Percentiles rank a stretch among this genome's conserved stretches.
Conservation (phyloP, 2,329 filamentous ascomycete species). For the Teratosphaeria nubilosa region DNA sequence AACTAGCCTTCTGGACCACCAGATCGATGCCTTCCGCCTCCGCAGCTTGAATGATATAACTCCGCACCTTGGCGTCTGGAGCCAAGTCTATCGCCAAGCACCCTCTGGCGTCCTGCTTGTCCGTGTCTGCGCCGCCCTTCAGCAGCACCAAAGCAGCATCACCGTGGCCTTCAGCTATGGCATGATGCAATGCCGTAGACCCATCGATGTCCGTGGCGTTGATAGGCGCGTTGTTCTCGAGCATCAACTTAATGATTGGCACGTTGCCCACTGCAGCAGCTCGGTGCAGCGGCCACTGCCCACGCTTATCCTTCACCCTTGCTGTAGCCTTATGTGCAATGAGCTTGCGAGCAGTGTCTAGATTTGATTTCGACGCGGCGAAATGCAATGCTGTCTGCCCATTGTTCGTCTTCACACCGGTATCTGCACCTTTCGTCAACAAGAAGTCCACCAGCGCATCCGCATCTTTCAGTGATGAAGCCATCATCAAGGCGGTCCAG, state of each 20-base stretch:
- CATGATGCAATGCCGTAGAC: conserved; percentile 81
- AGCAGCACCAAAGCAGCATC: conserved; percentile 75
- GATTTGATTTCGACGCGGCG: conserved; percentile 76
- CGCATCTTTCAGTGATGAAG: conserved; percentile 61
- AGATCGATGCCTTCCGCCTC: conserved; percentile 73
- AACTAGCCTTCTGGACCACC: neutral
- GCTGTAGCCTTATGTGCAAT: conserved; percentile 66
- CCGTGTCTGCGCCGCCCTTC: conserved; percentile 72
- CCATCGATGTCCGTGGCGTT: conserved; percentile 76
- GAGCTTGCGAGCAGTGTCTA: conserved; percentile 71
- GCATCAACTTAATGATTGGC: conserved; percentile 73
- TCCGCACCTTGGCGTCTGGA: conserved; percentile 71
- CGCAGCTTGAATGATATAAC: conserved; percentile 66
- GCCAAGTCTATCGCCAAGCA: conserved; percentile 67
- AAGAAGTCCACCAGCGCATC: conserved; percentile 60
- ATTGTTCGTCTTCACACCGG: conserved; percentile 62
- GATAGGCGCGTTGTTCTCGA: conserved; percentile 68
- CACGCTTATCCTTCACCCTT: conserved; percentile 70
- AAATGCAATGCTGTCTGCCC: conserved; percentile 85
- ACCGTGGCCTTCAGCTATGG: conserved; percentile 63
- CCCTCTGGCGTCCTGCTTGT: conserved; percentile 65
- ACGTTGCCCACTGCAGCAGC: conserved; percentile 81
- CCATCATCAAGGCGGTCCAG: conserved; percentile 80
- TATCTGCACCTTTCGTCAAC: conserved; percentile 58
- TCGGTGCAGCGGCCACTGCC: conserved; percentile 84